phyloP scores from a whole-genome alignment of 2,329 filamentous ascomycete species.

The Xylariaceae sp. region DNA sequence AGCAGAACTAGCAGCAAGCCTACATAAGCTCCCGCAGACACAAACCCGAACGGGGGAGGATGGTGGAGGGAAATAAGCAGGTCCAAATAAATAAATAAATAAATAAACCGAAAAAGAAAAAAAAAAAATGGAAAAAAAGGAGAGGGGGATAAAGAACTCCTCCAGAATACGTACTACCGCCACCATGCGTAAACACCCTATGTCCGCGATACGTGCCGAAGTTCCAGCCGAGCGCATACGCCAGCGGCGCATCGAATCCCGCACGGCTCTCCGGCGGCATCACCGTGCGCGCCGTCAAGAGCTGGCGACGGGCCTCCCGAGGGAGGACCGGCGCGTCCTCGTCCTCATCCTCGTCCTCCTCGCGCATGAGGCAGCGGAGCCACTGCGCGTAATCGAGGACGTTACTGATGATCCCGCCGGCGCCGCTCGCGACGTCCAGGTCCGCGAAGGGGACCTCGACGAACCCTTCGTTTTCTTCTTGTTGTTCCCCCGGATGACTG shows the following conservation, averaged over 20 bases:
- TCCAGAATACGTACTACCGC: conserved; percentile 35
- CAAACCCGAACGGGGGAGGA: no score
- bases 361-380: conserved; percentile 51
- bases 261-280: conserved; percentile 11
- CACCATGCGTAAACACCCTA: conserved; percentile 45
- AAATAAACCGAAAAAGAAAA: no score
- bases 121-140: no score
- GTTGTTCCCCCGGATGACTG: background rate
- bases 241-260: conserved; percentile 36
- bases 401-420: conserved; percentile 48
- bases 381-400: conserved; percentile 56
- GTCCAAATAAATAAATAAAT: background rate
- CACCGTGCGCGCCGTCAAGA: conserved; percentile 40
- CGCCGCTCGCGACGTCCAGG: conserved; percentile 41
- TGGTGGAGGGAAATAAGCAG: no score
- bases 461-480: conserved; percentile 19
- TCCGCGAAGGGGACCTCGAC: conserved; percentile 31
- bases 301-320: conserved; percentile 34
- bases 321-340: conserved; percentile 40
- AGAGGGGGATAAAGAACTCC: background rate
- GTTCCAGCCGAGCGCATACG: conserved; percentile 47
- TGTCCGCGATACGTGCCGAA: conserved; percentile 46
- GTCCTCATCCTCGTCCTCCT: no score
- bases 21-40: no score
- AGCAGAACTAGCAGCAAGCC: no score